Conservation (phyloP, 352 stramenopile genomes). For the Phytophthora sp. region DNA sequence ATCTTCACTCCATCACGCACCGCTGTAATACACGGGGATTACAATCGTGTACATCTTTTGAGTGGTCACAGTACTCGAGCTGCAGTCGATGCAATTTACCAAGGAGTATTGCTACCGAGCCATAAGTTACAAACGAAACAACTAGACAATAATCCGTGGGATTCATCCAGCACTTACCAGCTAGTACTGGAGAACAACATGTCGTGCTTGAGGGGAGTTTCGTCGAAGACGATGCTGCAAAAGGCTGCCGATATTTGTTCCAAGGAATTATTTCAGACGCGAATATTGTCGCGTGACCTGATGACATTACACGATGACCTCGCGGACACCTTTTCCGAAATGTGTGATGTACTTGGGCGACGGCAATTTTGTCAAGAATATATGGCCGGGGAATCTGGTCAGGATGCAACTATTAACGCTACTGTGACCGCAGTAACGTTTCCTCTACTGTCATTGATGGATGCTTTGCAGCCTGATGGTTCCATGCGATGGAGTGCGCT, state of each 20-base stretch:
- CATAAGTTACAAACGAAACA: no score
- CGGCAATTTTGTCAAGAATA: conserved; percentile 31
- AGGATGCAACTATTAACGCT: conserved; percentile 24
- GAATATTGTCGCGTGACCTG: conserved; percentile 41
- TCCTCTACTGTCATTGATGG: conserved; percentile 36
- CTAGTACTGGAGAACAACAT: conserved; percentile 31
- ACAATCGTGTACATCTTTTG: conserved; percentile 31
- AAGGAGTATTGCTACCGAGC: conserved; percentile 5
- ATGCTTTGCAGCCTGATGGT: conserved; percentile 37
- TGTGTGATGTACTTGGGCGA: conserved; percentile 35
- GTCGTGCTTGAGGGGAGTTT: conserved; percentile 26
- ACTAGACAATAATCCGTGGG: no score
- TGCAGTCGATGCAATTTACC: conserved; percentile 31
- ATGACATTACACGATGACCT: conserved; percentile 43
- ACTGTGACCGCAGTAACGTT: conserved; percentile 36
- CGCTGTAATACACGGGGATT: conserved; percentile 27
- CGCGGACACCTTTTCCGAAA: conserved; percentile 31
- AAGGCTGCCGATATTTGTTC: conserved; percentile 30
- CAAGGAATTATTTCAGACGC: conserved; percentile 34
- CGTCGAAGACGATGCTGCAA: conserved; percentile 26
- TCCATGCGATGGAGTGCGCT: conserved; percentile 17
- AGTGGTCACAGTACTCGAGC: conserved; percentile 34
- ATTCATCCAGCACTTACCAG: conserved; percentile 34
- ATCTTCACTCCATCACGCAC: conserved; percentile 43
- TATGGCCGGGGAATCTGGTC: conserved; percentile 24